Evolutionary conservation across 441 rosid genomes (phyloP), one percentile per base, ranked within the genome.

Genomic region (Raphanus hybrid): DNA sequence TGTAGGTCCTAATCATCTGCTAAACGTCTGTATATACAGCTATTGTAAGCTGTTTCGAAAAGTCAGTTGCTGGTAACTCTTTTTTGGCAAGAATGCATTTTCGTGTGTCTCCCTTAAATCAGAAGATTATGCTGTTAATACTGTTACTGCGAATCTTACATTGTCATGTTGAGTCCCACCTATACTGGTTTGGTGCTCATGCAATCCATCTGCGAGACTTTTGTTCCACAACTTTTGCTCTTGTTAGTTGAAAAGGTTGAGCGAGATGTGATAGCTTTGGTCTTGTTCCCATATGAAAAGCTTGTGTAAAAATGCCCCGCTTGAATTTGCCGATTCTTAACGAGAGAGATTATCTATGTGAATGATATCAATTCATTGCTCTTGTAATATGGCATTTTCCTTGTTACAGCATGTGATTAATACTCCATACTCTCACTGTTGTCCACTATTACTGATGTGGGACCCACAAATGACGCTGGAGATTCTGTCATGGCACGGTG

Each of bases 401-500:
- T 20, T 80, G 54, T 82, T 78, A 77, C 96, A 94, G 99, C 94
- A 91, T 84, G 87, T 85, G 70, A 90, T 91, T 20, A 83, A 65
- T 64, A 52, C 52, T 76, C 79, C 70, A 39, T 66, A 27, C 68
- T 81, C 73, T 78, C 7, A 61, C 72, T 48, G 43, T 60, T 73
- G 29, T 61, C 64, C 60, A n/a, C 37, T 18, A 16, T 16, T 14
- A 69, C 43, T 8, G 43, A 11, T 43, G 52, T 43, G 52, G 14
- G 14, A 43, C 52, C 14, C 52, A 43, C 52, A 43, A 43, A 43
- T 43, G 15, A 12, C 6, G 16, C 15, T 45, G 7, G 16, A 45
- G 54, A 45, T 45, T 10, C 43, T 37, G 99, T 92, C 78, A 93
- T 90, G 99, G 98, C 98, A 2, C 91, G 99, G 79, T 93, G 97